Conservation (phyloP, 805 yeast genomes). For the Spathaspora girioi region DNA sequence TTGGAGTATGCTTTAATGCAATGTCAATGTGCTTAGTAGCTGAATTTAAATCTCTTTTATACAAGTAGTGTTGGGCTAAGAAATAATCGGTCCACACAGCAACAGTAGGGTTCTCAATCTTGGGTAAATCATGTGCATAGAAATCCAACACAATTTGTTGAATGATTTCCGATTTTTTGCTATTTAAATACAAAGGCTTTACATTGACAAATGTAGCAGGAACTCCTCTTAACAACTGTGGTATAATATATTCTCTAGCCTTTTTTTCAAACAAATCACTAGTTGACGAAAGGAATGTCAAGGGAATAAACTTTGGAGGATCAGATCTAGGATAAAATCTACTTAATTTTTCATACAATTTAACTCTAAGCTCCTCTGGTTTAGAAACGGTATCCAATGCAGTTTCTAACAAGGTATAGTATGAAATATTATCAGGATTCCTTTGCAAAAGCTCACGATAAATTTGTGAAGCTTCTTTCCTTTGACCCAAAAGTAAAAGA, state of each 20-base stretch:
- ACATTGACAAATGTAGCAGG: slow-evolving; percentile 88
- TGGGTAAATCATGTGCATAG: slow-evolving; percentile 24
- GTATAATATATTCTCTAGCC: slow-evolving; percentile 51
- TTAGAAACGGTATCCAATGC: slow-evolving; percentile 49
- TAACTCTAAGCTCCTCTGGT: slow-evolving; percentile 47
- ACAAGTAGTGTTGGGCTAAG: slow-evolving; percentile 73
- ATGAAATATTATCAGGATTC: slow-evolving; percentile 75
- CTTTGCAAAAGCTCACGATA: slow-evolving; percentile 72
- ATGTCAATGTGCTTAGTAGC: slow-evolving; percentile 58
- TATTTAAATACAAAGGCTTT: slow-evolving; percentile 67
- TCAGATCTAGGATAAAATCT: slow-evolving; percentile 79
- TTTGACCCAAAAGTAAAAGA: slow-evolving; percentile 51
- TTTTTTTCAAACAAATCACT: slow-evolving; percentile 46
- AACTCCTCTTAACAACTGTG: slow-evolving; percentile 72
- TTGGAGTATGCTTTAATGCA: slow-evolving; percentile 74
- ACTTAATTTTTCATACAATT: slow-evolving; percentile 62
- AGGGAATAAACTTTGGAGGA: slow-evolving; percentile 73
- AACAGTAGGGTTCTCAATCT: slow-evolving; percentile 40
- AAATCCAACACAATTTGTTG: slow-evolving; percentile 54
- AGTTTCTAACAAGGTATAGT: slow-evolving; percentile 64
- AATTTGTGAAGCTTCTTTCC: slow-evolving; percentile 61
- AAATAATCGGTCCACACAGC: slow-evolving; percentile 71
- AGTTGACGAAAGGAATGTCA: slow-evolving; percentile 58
- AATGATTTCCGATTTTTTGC: slow-evolving; percentile 37
- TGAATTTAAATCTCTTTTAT: slow-evolving; percentile 45